Base-by-base conservation (phyloP, 306 rosid species). In the Mucuna pruriens region DNA sequence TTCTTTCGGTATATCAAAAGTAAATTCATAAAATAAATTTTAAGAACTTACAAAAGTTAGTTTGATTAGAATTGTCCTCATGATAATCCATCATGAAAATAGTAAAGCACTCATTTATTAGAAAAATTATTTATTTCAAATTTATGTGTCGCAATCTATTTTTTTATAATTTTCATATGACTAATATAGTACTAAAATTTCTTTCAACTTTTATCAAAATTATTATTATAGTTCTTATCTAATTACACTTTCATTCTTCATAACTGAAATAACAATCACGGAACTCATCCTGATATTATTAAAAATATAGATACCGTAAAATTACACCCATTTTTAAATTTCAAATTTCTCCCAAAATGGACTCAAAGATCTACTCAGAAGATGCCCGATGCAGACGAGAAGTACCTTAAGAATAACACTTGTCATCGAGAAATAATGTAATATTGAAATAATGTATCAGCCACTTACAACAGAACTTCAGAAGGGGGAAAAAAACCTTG, bases 381-480 rank as follows among this genome's bases (percentile, higher is more conserved):
- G 17, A 76, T 34, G 64, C 23, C 74, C 33, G 13, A 62, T 33
- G n/a, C 10, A 58, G 73, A 60, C 10, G 19, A 74, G 64, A 51
- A 42, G 64, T 61, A 19, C 19, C 49, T 51, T 55, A 40, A 13
- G 26, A 77, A 23, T 63, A 75, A 81, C 79, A 70, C 66, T 48
- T 25, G 74, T 62, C 68, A 67, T 38, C 48, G 22, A 49, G 31
- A 75, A 82, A 84, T 17, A 75, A 38, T 12, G 76, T n/a, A 68
- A 85, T 71, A 68, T 45, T 86, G 71, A 87, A 38, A 83, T 38
- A 84, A 62, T 60, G 83, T 85, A 87, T 77, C 85, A 58, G 84
- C 76, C 69, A 85, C 75, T 34, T 72, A 82, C 80, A 85, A 82
- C 73, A 72, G 26, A 77, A 55, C 77, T 58, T 78, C 74, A 38